Base-by-base conservation (phyloP, 1,284 basidiomycete species). In the Austropuccinia psidii region DNA sequence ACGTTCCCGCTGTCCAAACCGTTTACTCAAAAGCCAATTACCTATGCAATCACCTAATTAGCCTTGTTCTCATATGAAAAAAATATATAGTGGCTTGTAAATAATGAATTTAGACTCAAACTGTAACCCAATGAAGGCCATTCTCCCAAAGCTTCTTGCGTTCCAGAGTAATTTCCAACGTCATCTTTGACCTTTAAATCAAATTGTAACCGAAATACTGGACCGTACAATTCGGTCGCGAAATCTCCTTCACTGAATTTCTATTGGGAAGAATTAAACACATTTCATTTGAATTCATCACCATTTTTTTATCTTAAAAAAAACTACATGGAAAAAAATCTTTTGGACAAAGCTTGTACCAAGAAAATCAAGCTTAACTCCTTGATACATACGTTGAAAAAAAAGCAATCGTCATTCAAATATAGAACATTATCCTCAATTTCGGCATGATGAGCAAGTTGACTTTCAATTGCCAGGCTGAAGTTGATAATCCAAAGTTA, bases 341-440 rank as follows among this genome's bases (percentile, higher is more conserved):
- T n/a, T n/a, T n/a, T n/a, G n/a, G n/a, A n/a, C n/a, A n/a, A n/a
- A n/a, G n/a, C n/a, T n/a, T n/a, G n/a, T n/a, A n/a, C n/a, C n/a
- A n/a, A n/a, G n/a, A n/a, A n/a, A n/a, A n/a, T n/a, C n/a, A n/a
- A n/a, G n/a, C n/a, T n/a, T 13, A 35, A 9, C 31, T 29, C 31
- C 19, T 13, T 11, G n/a, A 52, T 19, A 21, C 31, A 2, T 13
- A 72, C 69, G 19, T 58, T 61, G 21, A 72, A 37, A 43, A 72
- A 52, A 45, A 72, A 72, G 45, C 47, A 60, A 52, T 72, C 69
- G 45, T 72, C 69, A 41, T 72, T 72, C 15, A 72, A 21, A 45
- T 72, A 72, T 19, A 72, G 15, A n/a, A 72, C 29, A 19, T 57
- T 62, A 19, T 72, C 17, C 2, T 37, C 31, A n/a, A 72, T 60